These are phyloP conservation scores for Collybia nuda DNA, from an alignment of 768 basidiomycete genomes.

Conservation along the genomic window DNA sequence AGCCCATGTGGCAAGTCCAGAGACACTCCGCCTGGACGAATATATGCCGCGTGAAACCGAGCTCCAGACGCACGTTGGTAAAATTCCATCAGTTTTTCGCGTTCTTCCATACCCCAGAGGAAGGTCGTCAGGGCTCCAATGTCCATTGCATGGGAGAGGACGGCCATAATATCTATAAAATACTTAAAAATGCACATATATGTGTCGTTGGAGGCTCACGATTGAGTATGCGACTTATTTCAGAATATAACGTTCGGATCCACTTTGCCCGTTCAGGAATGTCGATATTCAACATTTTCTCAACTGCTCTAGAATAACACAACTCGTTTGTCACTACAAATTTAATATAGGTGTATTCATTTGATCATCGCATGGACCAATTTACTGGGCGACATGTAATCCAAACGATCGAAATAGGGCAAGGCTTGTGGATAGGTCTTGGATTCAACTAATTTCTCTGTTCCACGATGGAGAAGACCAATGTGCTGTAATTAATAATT, in stretches of 20 bases:
- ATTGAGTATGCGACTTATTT: slow-evolving; percentile 93
- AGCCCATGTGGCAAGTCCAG: slow-evolving; percentile 98
- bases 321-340: slow-evolving; percentile 94
- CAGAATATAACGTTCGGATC: slow-evolving; percentile 96
- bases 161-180: slow-evolving; percentile 87
- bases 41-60: slow-evolving; percentile 95
- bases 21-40: slow-evolving; percentile 96
- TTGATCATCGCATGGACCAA: slow-evolving; percentile 6
- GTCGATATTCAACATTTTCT: slow-evolving; percentile 96
- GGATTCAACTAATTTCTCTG: slow-evolving; percentile 98
- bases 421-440: slow-evolving; percentile 97
- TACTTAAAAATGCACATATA: too few relatives aligned
- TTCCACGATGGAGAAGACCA: slow-evolving; percentile 94
- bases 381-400: slow-evolving; percentile 99
- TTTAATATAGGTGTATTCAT: slow-evolving; percentile 1
- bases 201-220: slow-evolving; percentile 18
- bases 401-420: slow-evolving; percentile 97
- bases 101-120: slow-evolving; percentile 99
- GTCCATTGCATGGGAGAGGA: slow-evolving; percentile 94
- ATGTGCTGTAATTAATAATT: slow-evolving; percentile 61
- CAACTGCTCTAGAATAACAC: slow-evolving; percentile 95
- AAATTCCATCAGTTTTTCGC: slow-evolving; percentile 99
- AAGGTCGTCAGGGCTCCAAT: slow-evolving; percentile 98
- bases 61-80: slow-evolving; percentile 99
- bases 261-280: slow-evolving; percentile 97